Conservation (phyloP, 495 filamentous ascomycete species). For the Aspergillus asperescens region DNA sequence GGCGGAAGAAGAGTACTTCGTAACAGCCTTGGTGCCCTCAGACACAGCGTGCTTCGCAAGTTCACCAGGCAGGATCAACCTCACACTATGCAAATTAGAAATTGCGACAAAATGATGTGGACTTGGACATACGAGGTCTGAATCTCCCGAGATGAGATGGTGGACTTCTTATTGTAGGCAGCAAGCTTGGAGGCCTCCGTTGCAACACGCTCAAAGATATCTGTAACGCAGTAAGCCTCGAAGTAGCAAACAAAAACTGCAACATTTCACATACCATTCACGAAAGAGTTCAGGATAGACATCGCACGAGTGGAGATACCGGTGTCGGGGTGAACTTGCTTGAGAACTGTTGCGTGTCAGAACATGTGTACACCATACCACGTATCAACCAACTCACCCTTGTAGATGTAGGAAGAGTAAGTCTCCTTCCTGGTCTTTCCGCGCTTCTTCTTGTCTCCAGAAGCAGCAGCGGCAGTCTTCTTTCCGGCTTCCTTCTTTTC, state of each 20-base stretch:
- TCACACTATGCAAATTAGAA: conserved; percentile 53
- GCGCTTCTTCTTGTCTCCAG: conserved; percentile 99
- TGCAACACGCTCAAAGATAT: conserved; percentile 99
- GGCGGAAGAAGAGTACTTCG: conserved; percentile 99
- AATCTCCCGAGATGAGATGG: conserved; percentile 98
- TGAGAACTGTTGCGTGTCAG: conserved; percentile 65
- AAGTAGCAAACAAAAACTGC: neutral
- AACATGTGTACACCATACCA: conserved; percentile 27
- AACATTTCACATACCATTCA: conserved; percentile 71
- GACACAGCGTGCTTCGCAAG: conserved; percentile 99
- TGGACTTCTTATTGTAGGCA: conserved; percentile 99
- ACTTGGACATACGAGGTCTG: conserved; percentile 76
- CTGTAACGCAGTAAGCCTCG: conserved; percentile 40
- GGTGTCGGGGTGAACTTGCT: conserved; percentile 99
- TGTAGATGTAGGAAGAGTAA: conserved; percentile 99
- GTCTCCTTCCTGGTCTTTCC: conserved; percentile 99
- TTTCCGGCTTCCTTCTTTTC: conserved; percentile 99
- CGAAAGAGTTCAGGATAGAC: conserved; percentile 99
- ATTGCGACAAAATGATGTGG: neutral
- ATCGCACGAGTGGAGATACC: conserved; percentile 99
- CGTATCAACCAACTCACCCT: conserved; percentile 60
- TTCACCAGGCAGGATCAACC: conserved; percentile 96
- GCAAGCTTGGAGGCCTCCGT: conserved; percentile 98
- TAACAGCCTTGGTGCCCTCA: conserved; percentile 99
- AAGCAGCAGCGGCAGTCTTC: conserved; percentile 81